Evolutionary conservation across 2,329 filamentous ascomycete species (phyloP), one percentile per base, ranked within the genome.

Genomic region (Aureobasidium sp.): DNA sequence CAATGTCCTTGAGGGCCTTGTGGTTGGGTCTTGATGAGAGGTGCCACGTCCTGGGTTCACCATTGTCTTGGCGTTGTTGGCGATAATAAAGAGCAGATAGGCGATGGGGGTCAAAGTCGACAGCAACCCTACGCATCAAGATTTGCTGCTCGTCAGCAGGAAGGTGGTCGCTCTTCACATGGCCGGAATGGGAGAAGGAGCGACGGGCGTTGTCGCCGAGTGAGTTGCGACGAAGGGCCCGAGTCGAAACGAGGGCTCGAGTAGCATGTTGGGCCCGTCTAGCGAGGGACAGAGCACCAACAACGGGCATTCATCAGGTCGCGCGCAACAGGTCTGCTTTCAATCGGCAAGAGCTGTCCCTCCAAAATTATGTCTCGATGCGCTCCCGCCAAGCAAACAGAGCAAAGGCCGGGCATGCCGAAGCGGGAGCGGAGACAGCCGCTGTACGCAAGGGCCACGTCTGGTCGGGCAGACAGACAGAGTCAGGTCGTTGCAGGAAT

Each of bases 291-390:
- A 63, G 56, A 25, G 25, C 31, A 60, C 62, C 57, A 63, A 41
- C 55, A 63, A 59, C 34, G 44, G 62, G 62, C 62, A 63, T 63
- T 63, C 62, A 63, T 63, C 56, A 56, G 61, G 44, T 44, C 41
- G 47, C 42, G 61, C 31, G 41, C 51, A 57, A 56, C 42, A 62
- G 34, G 29, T 37, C 55, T 48, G 55, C 42, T 57, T n/a, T n/a
- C 53, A 2, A 9, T 22, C 11, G 17, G 39, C 37, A 25, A 15
- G 27, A 44, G 22, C 39, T 57, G 25, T 48, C 9, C 27, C 39
- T 48, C 17, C 39, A 39, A 25, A 39, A 59, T 59, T 36, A 59
- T 59, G 45, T 36, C 42, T 5, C 15, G 2, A 15, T 29, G 6
- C n/a, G 4, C 27, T 15, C 14, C 12, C 20, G 44, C 55, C 44